Percentiles rank a stretch among this genome's conserved stretches.
phyloP scores from a whole-genome alignment of 345 rosid species.

The Anacardium occidentale region DNA sequence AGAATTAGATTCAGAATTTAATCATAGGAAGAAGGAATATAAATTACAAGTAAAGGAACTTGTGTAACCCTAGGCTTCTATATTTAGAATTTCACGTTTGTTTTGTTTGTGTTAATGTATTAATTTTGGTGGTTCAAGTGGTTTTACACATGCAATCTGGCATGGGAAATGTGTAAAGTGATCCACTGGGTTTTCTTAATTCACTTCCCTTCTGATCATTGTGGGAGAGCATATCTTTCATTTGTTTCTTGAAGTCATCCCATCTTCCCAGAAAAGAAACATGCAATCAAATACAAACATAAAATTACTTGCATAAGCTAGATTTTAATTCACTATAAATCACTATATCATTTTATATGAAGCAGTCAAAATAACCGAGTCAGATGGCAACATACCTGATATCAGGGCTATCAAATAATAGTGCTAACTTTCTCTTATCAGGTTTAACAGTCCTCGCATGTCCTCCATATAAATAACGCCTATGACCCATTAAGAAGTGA shows the following conservation, averaged over 20 bases:
- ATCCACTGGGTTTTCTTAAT: constrained; percentile 58
- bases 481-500: constrained; percentile 92
- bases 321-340: no score
- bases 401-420: no score
- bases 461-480: constrained; percentile 86
- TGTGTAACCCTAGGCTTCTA: background rate
- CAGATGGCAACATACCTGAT: no score
- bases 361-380: no score
- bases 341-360: no score
- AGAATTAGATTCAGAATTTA: constrained; percentile 15
- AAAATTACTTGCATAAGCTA: no score
- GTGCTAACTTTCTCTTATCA: no score
- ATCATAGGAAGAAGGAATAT: constrained; percentile 6
- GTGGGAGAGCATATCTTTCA: constrained; percentile 75
- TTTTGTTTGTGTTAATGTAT: constrained; percentile 20
- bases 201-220: constrained; percentile 76
- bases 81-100: background rate
- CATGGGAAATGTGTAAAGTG: constrained; percentile 87
- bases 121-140: constrained; percentile 27
- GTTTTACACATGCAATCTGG: constrained; percentile 84
- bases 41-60: constrained; percentile 1
- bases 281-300: background rate
- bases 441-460: constrained; percentile 71
- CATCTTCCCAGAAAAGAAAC: constrained; percentile 55
- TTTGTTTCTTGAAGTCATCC: constrained; percentile 77